These are phyloP conservation scores for Cymbopogon flexuosus DNA, from an alignment of 202 grass and related monocot genomes.

Conservation along the genomic window DNA sequence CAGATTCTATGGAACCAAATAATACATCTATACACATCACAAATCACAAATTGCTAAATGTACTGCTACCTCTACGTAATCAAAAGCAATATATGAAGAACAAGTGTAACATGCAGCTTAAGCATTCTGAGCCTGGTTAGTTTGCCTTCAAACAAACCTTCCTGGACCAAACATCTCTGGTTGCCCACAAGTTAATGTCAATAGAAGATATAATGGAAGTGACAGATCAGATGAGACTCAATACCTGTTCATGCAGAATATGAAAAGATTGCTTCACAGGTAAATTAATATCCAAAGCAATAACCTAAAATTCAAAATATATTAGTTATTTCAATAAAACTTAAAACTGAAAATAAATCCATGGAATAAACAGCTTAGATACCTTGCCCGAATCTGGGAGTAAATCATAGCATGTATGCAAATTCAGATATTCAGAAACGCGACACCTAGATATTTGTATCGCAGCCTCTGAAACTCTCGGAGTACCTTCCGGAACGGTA, in stretches of 20 bases:
- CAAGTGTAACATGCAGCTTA: neutral
- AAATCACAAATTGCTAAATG: neutral
- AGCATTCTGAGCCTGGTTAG: neutral
- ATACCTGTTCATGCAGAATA: conserved; percentile 97
- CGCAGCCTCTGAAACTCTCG: conserved; percentile 67
- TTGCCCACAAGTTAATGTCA: too few relatives aligned
- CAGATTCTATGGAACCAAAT: neutral
- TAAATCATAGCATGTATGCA: conserved; percentile 78
- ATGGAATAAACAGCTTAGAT: conserved; percentile 11
- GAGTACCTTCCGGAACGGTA: conserved; percentile 36
- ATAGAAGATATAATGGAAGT: neutral
- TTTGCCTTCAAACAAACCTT: neutral
- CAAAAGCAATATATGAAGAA: neutral
- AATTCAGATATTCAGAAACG: conserved; percentile 65
- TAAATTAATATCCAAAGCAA: conserved; percentile 94
- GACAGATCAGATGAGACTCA: conserved; percentile 15
- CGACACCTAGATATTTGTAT: conserved; percentile 59
- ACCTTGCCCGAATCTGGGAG: conserved; percentile 95
- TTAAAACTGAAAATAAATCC: neutral
- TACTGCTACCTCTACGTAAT: neutral
- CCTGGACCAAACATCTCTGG: neutral
- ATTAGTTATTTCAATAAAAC: neutral
- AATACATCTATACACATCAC: neutral
- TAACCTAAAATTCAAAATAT: conserved; percentile 52
- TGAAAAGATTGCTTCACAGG: conserved; percentile 99